Base-by-base conservation (phyloP, 768 basidiomycete genomes). In the Naganishia randhawae region DNA sequence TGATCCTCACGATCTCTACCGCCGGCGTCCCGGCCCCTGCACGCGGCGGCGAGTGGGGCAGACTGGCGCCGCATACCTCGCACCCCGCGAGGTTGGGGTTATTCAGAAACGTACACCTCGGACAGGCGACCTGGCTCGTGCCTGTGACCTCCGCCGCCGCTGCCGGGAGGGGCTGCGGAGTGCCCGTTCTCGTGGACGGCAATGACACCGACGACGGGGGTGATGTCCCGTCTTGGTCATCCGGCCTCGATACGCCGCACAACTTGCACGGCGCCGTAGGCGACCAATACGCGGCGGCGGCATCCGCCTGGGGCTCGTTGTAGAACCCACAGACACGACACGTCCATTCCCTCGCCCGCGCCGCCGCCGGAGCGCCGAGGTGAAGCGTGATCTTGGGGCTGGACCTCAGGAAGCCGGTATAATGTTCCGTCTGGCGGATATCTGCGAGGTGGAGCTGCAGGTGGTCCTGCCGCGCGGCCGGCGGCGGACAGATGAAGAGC, bases 61-160 rank as follows among this genome's bases (percentile, higher is more conserved):
- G 62, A 62, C 50, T n/a, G 22, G 62, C n/a, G 50, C 63, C 45
- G 50, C 35, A 37, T 13, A 50, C 27, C 22, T 39, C 48, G 31
- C 45, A 65, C 19, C 0, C 22, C 1, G 29, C 0, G 51, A 42
- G 29, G 27, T 29, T 37, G 33, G 69, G 54, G 19, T 67, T 73
- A 45, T 99, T 99, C 14, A 94, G 82, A 77, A 94, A 99, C 1
- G 95, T 98, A 77, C 96, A 99, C 0, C 87, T 87, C 1, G 87
- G 85, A 78, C 95, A 99, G 16, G 88, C 80, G 50, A 89, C 82
- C 37, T 68, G 51, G 25, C 55, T 37, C 37, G 31, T 39, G 5
- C 19, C 16, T 11, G 8, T n/a, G 13, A 48, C 29, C 14, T 31
- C n/a, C 25, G 65, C 3, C 14, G 16, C 33, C 29, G 11, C 10